Percentiles rank a stretch among this genome's conserved stretches.
These are phyloP conservation scores for Globisporangium takayamanum DNA, from an alignment of 352 stramenopile species.

Conservation along the genomic window DNA sequence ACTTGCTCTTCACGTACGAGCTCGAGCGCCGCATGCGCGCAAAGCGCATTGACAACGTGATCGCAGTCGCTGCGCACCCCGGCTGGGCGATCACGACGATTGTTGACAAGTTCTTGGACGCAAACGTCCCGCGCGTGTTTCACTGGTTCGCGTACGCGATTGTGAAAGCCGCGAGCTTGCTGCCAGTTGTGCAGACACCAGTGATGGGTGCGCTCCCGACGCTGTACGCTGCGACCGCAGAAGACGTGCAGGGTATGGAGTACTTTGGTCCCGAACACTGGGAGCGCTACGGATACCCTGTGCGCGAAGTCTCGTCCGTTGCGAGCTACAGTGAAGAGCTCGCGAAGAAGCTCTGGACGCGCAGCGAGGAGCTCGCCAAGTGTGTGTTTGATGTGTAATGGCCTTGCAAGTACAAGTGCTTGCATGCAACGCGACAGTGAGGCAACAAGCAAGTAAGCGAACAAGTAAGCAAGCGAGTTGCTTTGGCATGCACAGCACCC, in stretches of 20 bases:
- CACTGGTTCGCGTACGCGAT: conserved; percentile 32
- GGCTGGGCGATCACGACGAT: conserved; percentile 49
- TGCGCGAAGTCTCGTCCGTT: conserved; percentile 11
- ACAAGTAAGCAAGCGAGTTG: neutral
- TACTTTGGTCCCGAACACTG: neutral
- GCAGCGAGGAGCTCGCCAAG: conserved; percentile 11
- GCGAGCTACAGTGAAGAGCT: conserved; percentile 12
- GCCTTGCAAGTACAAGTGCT: no score
- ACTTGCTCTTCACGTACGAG: conserved; percentile 62
- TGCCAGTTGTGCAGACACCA: conserved; percentile 34
- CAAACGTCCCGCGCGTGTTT: conserved; percentile 24
- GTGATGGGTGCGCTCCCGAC: conserved; percentile 42
- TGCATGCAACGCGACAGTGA: no score
- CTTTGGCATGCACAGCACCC: no score
- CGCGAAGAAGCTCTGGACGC: conserved; percentile 12
- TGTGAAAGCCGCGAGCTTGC: conserved; percentile 14
- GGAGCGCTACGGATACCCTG: conserved; percentile 10
- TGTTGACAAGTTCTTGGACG: conserved; percentile 36
- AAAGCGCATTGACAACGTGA: conserved; percentile 14
- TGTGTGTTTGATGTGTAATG: conserved; percentile 21
- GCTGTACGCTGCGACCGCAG: conserved; percentile 41
- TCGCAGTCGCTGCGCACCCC: conserved; percentile 44
- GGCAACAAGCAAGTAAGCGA: neutral
- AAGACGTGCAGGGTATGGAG: conserved; percentile 4
- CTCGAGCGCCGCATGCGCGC: conserved; percentile 37